Evolutionary conservation across 108 stramenopile species (phyloP).

Genomic region (Conticribra guillardii): DNA sequence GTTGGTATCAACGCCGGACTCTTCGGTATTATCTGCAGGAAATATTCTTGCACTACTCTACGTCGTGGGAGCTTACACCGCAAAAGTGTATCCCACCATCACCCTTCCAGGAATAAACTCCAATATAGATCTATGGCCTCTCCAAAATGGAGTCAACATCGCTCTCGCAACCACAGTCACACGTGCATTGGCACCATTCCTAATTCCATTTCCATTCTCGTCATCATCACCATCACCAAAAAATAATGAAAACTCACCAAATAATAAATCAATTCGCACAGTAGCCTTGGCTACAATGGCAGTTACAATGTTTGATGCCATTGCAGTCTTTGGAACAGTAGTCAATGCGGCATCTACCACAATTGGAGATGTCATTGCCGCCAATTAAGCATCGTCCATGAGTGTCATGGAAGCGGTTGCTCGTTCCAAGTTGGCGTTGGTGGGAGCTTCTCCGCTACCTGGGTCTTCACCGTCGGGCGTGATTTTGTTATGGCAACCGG

Average conservation of each 20-base stretch:
- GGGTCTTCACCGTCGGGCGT: neutral
- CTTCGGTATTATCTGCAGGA: constrained; percentile 7
- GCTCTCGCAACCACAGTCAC: constrained; percentile 57
- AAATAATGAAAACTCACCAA: neutral
- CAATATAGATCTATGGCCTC: constrained; percentile 45
- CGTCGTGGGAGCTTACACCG: constrained; percentile 30
- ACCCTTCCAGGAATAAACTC: neutral
- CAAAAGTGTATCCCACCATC: constrained; percentile 34
- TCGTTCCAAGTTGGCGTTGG: constrained; percentile 4
- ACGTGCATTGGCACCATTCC: constrained; percentile 44
- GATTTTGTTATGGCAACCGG: constrained; percentile 52
- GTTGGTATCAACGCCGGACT: neutral
- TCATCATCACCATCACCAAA: constrained; percentile 14
- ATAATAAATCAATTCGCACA: constrained; percentile 30
- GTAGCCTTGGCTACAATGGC: constrained; percentile 24
- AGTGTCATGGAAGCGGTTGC: constrained; percentile 24
- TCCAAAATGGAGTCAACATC: constrained; percentile 63
- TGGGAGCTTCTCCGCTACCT: neutral
- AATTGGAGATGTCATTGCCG: neutral
- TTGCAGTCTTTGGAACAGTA: constrained; percentile 37
- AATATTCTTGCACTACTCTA: constrained; percentile 27
- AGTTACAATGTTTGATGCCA: constrained; percentile 34
- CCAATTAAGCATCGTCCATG: constrained; percentile 1
- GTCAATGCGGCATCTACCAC: constrained; percentile 30
- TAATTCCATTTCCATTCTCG: constrained; percentile 25